Base-by-base conservation (phyloP, 2,329 filamentous ascomycete genomes). In the Fusarium nelsonii region DNA sequence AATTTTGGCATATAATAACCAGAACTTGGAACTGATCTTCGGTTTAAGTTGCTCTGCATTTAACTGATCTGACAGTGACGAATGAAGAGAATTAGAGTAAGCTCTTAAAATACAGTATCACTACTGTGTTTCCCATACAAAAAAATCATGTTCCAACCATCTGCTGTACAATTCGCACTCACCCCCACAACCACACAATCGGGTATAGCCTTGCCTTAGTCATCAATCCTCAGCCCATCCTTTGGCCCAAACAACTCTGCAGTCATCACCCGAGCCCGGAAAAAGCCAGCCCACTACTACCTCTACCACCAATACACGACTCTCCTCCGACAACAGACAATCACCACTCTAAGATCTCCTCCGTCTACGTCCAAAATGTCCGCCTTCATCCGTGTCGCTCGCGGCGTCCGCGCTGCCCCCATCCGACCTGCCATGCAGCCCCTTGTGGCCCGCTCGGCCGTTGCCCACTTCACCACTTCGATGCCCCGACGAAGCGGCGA, bases 381-480 rank as follows among this genome's bases (percentile, higher is more conserved):
- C 75, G 83, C 87, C 72, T 81, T 94, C 78, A 84, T 94, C 83
- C 91, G 92, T 79, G 82, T 90, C 78, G 87, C 87, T 81, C 91
- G 91, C 83, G 87, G 85, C 85, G 84, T 91, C 83, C 90, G 89
- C 80, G 83, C 86, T 80, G 87, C 86, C 85, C 81, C 83, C 82
- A 75, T 87, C 81, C 85, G 85, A 81, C 83, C 84, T 80, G 84
- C 86, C 79, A 82, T 81, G 78, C 77, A 79, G 76, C 83, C 87
- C 78, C 80, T 88, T 76, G 82, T 84, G 78, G 85, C 84, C 76
- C 85, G 84, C 77, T 82, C 84, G 74, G 82, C 83, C 76, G 82
- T 87, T 74, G 81, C 84, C 76, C 82, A 84, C 83, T 91, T 91
- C 84, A 91, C 87, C 86, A 91, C 88, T 78, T 85, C 84, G 68